Percentiles rank a stretch among this genome's conserved stretches.
Conservation (phyloP, 768 basidiomycete species). For the Rhodotorula diobovata region DNA sequence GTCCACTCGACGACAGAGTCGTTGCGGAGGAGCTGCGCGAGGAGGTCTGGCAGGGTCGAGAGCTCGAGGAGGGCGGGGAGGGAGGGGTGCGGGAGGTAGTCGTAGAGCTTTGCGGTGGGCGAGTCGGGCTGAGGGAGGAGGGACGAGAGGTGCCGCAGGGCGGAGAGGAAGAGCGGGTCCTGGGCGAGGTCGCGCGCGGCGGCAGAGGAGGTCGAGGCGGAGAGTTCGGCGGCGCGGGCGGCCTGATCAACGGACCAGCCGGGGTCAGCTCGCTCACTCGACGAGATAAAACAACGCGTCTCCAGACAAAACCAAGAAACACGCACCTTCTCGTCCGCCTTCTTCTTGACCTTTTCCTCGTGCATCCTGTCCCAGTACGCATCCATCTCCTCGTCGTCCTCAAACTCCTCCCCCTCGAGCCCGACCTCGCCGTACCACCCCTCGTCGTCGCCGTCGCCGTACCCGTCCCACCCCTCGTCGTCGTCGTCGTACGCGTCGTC, state of each 20-base stretch:
- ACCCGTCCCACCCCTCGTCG: not conserved
- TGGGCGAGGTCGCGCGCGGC: constrained; percentile 1
- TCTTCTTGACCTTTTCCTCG: not conserved
- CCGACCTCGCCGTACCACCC: not conserved
- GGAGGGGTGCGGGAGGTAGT: constrained; percentile 10
- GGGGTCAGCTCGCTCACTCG: no score
- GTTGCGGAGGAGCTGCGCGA: constrained; percentile 52
- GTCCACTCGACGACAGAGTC: constrained; percentile 59
- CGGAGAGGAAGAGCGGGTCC: constrained; percentile 1
- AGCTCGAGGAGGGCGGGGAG: constrained; percentile 9
- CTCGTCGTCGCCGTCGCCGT: not conserved
- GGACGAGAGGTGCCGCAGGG: not conserved
- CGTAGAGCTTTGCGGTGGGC: constrained; percentile 9
- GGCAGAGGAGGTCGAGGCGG: no score
- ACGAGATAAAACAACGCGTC: no score
- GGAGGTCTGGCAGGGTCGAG: constrained; percentile 15
- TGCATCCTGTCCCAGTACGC: not conserved
- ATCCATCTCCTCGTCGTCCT: not conserved
- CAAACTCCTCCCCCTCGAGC: not conserved
- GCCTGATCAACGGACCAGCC: not conserved
- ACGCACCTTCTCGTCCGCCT: not conserved
- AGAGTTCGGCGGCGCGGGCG: not conserved
- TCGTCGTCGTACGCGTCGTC: not conserved
- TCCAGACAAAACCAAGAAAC: no score
- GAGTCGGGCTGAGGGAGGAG: constrained; percentile 18